Percentiles rank a stretch among this genome's conserved stretches.
phyloP scores from a whole-genome alignment of 2,329 filamentous ascomycete genomes.

The Chrysoporthe deuterocubensis region DNA sequence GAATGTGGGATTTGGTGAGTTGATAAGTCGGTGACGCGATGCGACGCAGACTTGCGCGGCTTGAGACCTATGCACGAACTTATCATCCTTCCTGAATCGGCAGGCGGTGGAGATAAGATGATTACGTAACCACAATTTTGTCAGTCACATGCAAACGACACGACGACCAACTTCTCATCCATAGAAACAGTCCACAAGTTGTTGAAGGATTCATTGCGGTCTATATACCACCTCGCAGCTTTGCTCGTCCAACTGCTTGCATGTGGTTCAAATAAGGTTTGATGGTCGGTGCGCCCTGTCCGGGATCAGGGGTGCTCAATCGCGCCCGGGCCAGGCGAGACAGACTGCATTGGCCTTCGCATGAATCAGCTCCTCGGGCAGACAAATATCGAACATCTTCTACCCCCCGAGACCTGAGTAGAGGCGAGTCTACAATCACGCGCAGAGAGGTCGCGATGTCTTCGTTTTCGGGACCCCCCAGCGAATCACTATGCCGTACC shows the following conservation, averaged over 20 bases:
- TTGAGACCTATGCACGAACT: neutral
- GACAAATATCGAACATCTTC: too few species aligned
- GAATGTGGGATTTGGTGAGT: neutral
- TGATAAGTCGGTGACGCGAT: neutral
- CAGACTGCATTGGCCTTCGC: neutral
- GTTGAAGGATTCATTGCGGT: neutral
- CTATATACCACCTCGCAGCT: neutral
- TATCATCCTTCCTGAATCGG: slow-evolving; percentile 2
- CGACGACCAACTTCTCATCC: neutral
- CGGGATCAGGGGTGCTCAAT: slow-evolving; percentile 1
- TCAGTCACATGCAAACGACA: neutral
- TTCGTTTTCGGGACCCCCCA: too few species aligned
- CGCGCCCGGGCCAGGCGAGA: slow-evolving; percentile 9
- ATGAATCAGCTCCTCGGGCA: too few species aligned
- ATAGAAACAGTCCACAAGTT: neutral
- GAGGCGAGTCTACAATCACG: too few species aligned
- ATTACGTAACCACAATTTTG: slow-evolving; percentile 3
- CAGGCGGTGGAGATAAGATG: slow-evolving; percentile 3
- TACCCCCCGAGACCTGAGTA: too few species aligned
- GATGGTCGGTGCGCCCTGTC: slow-evolving; percentile 1
- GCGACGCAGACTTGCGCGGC: neutral
- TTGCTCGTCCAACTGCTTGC: neutral
- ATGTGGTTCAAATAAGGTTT: slow-evolving; percentile 27
- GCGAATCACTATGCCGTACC: too few species aligned
- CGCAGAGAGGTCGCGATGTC: too few species aligned